Percentiles rank a stretch among this genome's conserved stretches.
Conservation (phyloP, 2,329 filamentous ascomycete species). For the Fusarium bulbicola region DNA sequence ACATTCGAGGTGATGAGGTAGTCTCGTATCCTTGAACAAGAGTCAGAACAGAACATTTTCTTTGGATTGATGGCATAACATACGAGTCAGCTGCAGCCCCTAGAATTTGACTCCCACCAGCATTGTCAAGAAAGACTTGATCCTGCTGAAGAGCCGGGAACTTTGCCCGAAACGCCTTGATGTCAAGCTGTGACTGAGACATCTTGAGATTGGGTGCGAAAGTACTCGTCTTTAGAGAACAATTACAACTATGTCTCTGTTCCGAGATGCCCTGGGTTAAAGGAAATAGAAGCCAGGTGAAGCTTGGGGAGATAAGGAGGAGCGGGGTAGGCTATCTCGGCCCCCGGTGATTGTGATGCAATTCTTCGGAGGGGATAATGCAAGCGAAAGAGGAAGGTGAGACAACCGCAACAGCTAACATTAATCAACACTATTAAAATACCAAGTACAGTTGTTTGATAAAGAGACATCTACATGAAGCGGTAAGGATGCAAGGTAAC, state of each 20-base stretch:
- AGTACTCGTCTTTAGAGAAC: rapidly evolving
- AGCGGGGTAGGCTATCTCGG: slow-evolving; percentile 3
- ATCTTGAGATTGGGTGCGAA: rapidly evolving
- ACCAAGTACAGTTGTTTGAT: rapidly evolving
- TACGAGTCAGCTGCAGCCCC: slow-evolving; percentile 58
- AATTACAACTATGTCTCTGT: rapidly evolving
- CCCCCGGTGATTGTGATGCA: slow-evolving; percentile 6
- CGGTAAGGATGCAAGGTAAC: rapidly evolving
- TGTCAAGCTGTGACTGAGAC: slow-evolving; percentile 27
- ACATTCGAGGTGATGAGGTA: slow-evolving; percentile 77
- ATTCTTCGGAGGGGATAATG: not conserved
- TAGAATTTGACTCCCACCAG: slow-evolving; percentile 77
- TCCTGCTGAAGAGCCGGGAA: slow-evolving; percentile 75
- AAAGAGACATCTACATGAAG: rapidly evolving
- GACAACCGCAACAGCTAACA: not conserved
- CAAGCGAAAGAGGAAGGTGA: not conserved
- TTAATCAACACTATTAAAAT: rapidly evolving
- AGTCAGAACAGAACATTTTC: slow-evolving; percentile 53
- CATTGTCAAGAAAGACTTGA: slow-evolving; percentile 81
- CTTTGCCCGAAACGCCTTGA: slow-evolving; percentile 51
- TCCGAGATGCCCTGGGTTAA: rapidly evolving
- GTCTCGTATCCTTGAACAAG: slow-evolving; percentile 60
- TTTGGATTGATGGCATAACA: not conserved
- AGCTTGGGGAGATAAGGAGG: not conserved
- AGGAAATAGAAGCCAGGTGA: not conserved